Percentiles rank a stretch among this genome's conserved stretches.
These are phyloP conservation scores for Trichoderma sp. DNA, from an alignment of 2,329 filamentous ascomycete genomes.

Conservation along the genomic window DNA sequence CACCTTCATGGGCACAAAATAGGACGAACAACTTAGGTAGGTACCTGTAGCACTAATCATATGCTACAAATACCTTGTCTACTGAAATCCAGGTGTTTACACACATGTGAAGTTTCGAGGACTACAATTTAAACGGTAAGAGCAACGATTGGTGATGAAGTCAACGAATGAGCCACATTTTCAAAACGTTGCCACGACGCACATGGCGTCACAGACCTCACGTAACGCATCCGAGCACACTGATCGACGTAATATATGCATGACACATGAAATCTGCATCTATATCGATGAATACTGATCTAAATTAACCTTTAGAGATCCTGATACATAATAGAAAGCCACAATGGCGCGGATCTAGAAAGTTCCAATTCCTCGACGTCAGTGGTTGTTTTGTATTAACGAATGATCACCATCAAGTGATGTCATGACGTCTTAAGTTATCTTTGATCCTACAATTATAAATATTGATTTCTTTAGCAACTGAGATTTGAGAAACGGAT, in stretches of 20 bases:
- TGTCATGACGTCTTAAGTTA: background rate
- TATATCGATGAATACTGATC: background rate
- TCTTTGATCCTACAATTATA: background rate
- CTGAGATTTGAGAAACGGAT: background rate
- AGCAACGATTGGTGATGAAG: too few relatives aligned
- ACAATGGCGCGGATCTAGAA: background rate
- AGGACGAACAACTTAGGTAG: too few relatives aligned
- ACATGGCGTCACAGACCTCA: background rate
- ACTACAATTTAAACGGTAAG: too few relatives aligned
- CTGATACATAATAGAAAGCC: background rate
- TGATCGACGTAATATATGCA: background rate
- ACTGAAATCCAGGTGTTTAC: too few relatives aligned
- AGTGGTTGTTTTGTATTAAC: background rate
- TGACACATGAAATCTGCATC: background rate
- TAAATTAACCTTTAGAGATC: background rate
- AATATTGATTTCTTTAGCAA: background rate
- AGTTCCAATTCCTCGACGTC: background rate
- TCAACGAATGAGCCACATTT: too few relatives aligned
- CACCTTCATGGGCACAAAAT: too few relatives aligned
- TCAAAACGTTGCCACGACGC: too few relatives aligned
- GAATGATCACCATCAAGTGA: background rate
- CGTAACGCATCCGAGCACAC: background rate
- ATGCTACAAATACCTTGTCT: too few relatives aligned
- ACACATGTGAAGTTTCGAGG: too few relatives aligned
- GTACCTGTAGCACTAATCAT: too few relatives aligned